phyloP scores from a whole-genome alignment of 2,329 filamentous ascomycete genomes.

The Biscogniauxia marginata region DNA sequence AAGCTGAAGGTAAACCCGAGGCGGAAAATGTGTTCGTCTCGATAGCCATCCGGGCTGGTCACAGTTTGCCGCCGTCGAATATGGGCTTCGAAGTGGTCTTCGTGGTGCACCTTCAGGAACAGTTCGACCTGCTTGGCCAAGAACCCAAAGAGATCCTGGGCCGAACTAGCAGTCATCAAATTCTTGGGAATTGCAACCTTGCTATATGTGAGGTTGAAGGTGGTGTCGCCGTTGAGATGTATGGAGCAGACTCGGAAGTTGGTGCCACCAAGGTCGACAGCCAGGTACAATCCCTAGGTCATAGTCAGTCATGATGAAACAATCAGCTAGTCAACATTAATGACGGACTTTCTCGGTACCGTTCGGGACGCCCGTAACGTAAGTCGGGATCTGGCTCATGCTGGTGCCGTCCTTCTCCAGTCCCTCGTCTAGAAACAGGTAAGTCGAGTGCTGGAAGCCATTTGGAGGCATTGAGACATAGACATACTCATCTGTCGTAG shows the following conservation, averaged over 20 bases:
- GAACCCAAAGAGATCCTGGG: slow-evolving; percentile 86
- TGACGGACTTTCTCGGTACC: slow-evolving; percentile 85
- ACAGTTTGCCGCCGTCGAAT: slow-evolving; percentile 61
- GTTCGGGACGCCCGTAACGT: slow-evolving; percentile 93
- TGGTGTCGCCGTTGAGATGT: slow-evolving; percentile 88
- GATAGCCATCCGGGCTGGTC: slow-evolving; percentile 57
- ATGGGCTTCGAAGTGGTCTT: slow-evolving; percentile 77
- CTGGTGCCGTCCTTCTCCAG: slow-evolving; percentile 74
- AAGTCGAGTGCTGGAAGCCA: not conserved
- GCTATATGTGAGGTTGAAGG: slow-evolving; percentile 88
- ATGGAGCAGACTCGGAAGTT: slow-evolving; percentile 98
- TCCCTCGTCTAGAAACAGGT: slow-evolving; percentile 66
- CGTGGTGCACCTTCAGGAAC: slow-evolving; percentile 85
- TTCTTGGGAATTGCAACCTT: slow-evolving; percentile 89
- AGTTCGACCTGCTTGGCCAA: slow-evolving; percentile 87
- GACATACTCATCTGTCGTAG: slow-evolving; percentile 74
- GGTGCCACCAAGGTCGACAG: slow-evolving; percentile 95
- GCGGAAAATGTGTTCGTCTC: slow-evolving; percentile 79
- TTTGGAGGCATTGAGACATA: too few species aligned
- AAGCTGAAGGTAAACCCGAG: slow-evolving; percentile 99
- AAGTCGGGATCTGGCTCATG: slow-evolving; percentile 94
- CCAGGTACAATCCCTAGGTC: slow-evolving; percentile 84
- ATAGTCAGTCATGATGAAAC: slow-evolving; percentile 3
- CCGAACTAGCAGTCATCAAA: slow-evolving; percentile 85
- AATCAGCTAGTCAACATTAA: not conserved